phyloP scores from a whole-genome alignment of 768 basidiomycete genomes.

The Termitomyces sp. region DNA sequence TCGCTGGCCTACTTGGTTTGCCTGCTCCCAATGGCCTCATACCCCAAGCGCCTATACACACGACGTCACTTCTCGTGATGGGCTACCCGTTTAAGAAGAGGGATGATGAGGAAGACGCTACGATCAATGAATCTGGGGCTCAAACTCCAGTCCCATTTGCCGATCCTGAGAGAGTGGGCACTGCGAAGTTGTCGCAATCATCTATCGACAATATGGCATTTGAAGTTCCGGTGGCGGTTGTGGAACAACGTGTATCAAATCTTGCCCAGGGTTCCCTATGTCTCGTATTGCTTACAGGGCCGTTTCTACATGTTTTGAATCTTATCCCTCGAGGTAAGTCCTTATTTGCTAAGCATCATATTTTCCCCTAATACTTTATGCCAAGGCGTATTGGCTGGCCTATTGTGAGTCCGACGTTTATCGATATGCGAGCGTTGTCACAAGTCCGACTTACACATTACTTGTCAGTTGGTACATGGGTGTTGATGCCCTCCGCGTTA shows the following conservation, averaged over 20 bases:
- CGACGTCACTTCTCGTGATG: slow-evolving; percentile 74
- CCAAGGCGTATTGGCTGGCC: slow-evolving; percentile 70
- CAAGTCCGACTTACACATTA: neutral
- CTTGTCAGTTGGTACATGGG: slow-evolving; percentile 86
- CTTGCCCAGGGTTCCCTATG: slow-evolving; percentile 79
- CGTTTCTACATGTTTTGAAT: slow-evolving; percentile 75
- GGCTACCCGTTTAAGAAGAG: slow-evolving; percentile 37
- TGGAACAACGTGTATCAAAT: slow-evolving; percentile 93
- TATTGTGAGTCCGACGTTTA: slow-evolving; percentile 61
- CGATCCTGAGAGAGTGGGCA: slow-evolving; percentile 4
- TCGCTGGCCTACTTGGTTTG: slow-evolving; percentile 80
- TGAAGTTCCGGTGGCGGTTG: slow-evolving; percentile 68
- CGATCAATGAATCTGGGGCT: slow-evolving; percentile 4
- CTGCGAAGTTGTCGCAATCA: slow-evolving; percentile 7
- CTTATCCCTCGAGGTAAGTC: slow-evolving; percentile 67
- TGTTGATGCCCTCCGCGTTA: slow-evolving; percentile 70
- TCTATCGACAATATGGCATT: slow-evolving; percentile 2
- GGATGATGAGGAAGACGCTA: slow-evolving; percentile 31
- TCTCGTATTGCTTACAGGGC: slow-evolving; percentile 76
- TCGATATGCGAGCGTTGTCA: neutral
- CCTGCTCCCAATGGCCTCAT: slow-evolving; percentile 87
- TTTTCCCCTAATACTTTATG: neutral
- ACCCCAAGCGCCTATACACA: slow-evolving; percentile 92
- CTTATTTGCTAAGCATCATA: slow-evolving; percentile 5
- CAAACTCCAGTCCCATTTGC: slow-evolving; percentile 3